Conservation (phyloP, 805 yeast species). For the Spathaspora arborariae region DNA sequence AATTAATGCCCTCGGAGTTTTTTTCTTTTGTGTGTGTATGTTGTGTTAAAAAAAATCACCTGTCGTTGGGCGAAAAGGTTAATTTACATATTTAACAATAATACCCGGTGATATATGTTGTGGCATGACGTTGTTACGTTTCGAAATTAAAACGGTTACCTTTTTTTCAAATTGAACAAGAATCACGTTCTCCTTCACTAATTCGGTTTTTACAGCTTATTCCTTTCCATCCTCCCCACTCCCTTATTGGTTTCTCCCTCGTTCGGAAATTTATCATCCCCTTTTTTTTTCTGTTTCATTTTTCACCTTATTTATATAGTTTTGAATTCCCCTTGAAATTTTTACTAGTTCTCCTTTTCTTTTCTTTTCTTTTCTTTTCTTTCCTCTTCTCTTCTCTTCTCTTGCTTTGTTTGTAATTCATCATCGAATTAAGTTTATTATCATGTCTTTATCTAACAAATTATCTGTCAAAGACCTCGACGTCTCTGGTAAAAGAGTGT, state of each 20-base stretch:
- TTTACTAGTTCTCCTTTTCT: not conserved
- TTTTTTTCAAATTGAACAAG: too few species aligned
- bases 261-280: conserved; percentile 1
- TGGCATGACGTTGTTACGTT: too few species aligned
- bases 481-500: conserved; percentile 89
- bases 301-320: not conserved
- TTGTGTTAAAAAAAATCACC: not conserved
- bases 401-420: not conserved
- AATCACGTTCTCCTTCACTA: too few species aligned
- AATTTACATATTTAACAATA: not conserved
- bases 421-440: not conserved
- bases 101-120: not conserved
- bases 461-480: conserved; percentile 88
- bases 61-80: not conserved
- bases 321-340: conserved; percentile 1
- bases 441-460: conserved; percentile 91
- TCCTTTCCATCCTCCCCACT: too few species aligned
- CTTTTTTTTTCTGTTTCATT: not conserved
- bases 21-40: too few species aligned
- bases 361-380: too few species aligned
- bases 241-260: not conserved
- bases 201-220: too few species aligned
- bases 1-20: conserved; percentile 1
- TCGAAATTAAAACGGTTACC: too few species aligned
- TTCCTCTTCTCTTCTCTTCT: too few species aligned